phyloP scores from a whole-genome alignment of 805 yeast species.

The Saccharomycopsis vini region DNA sequence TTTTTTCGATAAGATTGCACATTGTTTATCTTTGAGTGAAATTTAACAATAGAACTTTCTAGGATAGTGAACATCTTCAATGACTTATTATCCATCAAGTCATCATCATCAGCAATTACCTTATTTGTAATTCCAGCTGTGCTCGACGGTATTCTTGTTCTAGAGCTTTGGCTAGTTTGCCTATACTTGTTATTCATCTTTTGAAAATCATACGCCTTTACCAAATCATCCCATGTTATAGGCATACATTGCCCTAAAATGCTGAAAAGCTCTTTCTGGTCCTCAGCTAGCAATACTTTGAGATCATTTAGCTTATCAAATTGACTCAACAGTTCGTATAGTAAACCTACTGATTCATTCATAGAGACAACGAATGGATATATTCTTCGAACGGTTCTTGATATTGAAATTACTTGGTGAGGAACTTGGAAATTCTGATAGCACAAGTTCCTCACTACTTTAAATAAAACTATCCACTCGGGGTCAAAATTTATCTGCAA shows the following conservation, averaged over 20 bases:
- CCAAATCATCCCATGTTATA: constrained; percentile 46
- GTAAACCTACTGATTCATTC: constrained; percentile 39
- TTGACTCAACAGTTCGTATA: constrained; percentile 27
- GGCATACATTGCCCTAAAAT: constrained; percentile 29
- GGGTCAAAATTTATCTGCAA: constrained; percentile 42
- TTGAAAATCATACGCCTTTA: constrained; percentile 40
- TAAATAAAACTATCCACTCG: constrained; percentile 33
- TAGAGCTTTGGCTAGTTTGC: background rate
- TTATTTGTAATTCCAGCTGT: background rate
- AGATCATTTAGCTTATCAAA: constrained; percentile 34
- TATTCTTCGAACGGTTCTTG: constrained; percentile 41
- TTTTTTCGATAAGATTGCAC: constrained; percentile 25
- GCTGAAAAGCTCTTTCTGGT: constrained; percentile 27
- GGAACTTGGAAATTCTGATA: constrained; percentile 52
- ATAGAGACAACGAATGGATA: constrained; percentile 51
- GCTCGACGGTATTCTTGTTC: background rate
- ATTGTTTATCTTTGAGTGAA: constrained; percentile 26
- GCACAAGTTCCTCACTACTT: constrained; percentile 45
- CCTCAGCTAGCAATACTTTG: constrained; percentile 32
- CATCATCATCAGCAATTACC: constrained; percentile 9
- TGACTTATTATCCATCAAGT: constrained; percentile 26
- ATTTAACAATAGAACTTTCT: constrained; percentile 25
- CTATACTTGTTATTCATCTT: constrained; percentile 19
- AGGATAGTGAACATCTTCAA: constrained; percentile 27
- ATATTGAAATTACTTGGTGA: constrained; percentile 34